Evolutionary conservation across 202 grass and related monocot species (phyloP), one percentile per base, ranked within the genome.

Genomic region (Schoenoplectus triqueter): DNA sequence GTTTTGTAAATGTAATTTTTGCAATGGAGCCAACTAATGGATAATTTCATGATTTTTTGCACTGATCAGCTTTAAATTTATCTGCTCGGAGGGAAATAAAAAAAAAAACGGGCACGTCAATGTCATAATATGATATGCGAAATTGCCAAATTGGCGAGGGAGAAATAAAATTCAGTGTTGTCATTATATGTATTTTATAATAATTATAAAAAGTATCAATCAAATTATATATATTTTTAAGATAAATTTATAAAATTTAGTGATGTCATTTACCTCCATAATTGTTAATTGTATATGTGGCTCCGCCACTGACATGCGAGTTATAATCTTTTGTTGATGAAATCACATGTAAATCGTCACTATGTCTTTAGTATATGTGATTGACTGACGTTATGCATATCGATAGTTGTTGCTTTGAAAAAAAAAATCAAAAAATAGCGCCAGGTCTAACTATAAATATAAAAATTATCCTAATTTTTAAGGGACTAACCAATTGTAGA

Each of bases 301-400:
- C 31, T 31, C 31, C 31, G 31, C 1, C 31, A 31, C 31, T 31
- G 31, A 31, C 31, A 31, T 31, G 31, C 31, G 31, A 48, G 3
- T 6, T 74, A 52, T 74, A 5, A 50, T 73, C 8, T 51, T 21
- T 10, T 50, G 1, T 74, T 74, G 17, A 49, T 52, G 68, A 74
- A 52, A 74, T 52, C 18, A 22, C 70, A 74, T 74, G 49, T 13
- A 55, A 55, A 75, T 39, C 49, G 49, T 75, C 49, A 75, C 72
- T 14, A 75, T 55, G 31, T 22, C 19, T 54, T 52, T 75, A 22
- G 19, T 55, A 14, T 51, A 73, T 76, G 49, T 13, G 73, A 75
- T 75, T 52, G 9, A 76, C 48, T 74, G 71, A 54, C 48, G 48
- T 54, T 74, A 74, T 74, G 71, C 48, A 3, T 74, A 74, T 74